Base-by-base conservation (phyloP, 352 stramenopile species). In the Paralagenidium karlingii region DNA sequence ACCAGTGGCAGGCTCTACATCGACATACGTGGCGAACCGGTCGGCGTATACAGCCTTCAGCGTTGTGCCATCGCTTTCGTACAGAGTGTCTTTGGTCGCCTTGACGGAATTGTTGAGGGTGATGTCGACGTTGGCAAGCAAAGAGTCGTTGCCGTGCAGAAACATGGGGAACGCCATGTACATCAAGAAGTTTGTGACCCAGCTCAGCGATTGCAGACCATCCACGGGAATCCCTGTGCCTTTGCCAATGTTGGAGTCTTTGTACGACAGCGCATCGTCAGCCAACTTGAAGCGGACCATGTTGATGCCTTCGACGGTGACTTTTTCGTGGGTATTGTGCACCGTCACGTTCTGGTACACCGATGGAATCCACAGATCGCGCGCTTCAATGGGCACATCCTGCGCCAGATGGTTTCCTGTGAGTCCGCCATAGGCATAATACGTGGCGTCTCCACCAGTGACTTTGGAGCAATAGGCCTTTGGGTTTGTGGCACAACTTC, bases 91-190 rank as follows among this genome's bases (percentile, higher is more conserved):
- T 11, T 43, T n/a, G 7, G 56, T 58, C 36, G 68, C 58, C 21
- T 63, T 25, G 6, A 53, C 55, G 27, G 68, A 68, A 36, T 87
- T 44, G 8, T 26, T 31, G 30, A 65, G 69, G 29, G 74, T 87
- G 53, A 87, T 70, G 31, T 67, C 44, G 13, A 87, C 59, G 10
- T 24, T 43, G 4, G 58, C 48, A 0, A 59, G 46, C 26, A 87
- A 40, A 18, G 60, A 63, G 18, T 47, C 47, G 50, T 83, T 49
- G 4, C 69, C 66, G 40, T 67, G 70, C n/a, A 87, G 44, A 43
- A 68, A 87, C 46, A 81, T 51, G n/a, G 74, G 69, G 20, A 60
- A 77, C 37, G 74, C 84, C 34, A 87, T 48, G 48, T 73, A 87
- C 26, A 66, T 64, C 22, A 84, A 33, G 45, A 87, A 81, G 31